These are phyloP conservation scores for Pythium guiyangense DNA, from an alignment of 352 stramenopile species.

Conservation along the genomic window DNA sequence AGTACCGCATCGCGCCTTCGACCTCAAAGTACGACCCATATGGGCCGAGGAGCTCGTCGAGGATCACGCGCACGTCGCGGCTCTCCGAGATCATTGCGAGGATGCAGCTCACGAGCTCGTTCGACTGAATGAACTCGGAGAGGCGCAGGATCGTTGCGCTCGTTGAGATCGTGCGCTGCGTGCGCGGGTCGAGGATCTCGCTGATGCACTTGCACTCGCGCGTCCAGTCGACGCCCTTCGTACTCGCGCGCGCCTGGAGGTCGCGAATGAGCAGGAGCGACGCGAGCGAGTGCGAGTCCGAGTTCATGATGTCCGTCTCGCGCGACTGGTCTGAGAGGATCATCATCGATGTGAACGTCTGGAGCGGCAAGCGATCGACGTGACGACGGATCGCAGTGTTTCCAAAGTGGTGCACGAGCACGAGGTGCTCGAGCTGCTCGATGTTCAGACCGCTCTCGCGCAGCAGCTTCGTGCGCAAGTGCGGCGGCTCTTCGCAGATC, in stretches of 20 bases:
- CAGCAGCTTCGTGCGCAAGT: conserved; percentile 60
- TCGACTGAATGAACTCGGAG: conserved; percentile 88
- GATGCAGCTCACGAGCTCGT: conserved; percentile 81
- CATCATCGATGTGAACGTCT: conserved; percentile 78
- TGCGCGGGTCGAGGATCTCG: conserved; percentile 86
- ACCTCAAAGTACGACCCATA: conserved; percentile 75
- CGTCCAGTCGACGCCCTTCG: conserved; percentile 11
- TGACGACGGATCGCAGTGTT: conserved; percentile 82
- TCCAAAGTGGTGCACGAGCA: conserved; percentile 60
- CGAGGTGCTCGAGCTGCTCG: conserved; percentile 42
- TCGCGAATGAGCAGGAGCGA: conserved; percentile 84
- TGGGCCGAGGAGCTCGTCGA: conserved; percentile 72
- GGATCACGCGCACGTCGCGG: conserved; percentile 71
- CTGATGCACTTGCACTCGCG: conserved; percentile 71
- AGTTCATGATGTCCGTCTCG: conserved; percentile 82
- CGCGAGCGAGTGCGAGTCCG: conserved; percentile 81
- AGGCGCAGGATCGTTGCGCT: conserved; percentile 67
- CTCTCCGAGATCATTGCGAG: conserved; percentile 88
- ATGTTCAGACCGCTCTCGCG: conserved; percentile 55
- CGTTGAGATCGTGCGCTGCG: conserved; percentile 75
- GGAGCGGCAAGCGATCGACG: conserved; percentile 50
- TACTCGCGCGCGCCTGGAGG: conserved; percentile 32
- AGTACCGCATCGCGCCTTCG: conserved; percentile 54
- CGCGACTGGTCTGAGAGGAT: conserved; percentile 71
- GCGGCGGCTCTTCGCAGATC: conserved; percentile 68